Conservation (phyloP, 768 basidiomycete species). For the Xerocomus potaroensis region DNA sequence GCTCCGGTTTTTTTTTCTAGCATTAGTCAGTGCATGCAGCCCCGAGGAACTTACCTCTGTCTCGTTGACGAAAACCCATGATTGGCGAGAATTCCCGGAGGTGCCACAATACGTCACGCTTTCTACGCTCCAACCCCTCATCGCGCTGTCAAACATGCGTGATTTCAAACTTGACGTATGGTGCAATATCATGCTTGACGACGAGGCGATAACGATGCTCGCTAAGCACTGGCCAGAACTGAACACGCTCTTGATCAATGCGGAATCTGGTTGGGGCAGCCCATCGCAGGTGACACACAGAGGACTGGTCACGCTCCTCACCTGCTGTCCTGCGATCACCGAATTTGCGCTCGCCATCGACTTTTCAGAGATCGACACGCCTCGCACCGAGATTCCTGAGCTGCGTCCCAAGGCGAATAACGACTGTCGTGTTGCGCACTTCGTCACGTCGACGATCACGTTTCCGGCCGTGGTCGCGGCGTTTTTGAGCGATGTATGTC, state of each 20-base stretch:
- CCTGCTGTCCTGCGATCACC: conserved; percentile 4
- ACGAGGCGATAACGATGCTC: conserved; percentile 15
- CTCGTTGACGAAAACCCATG: conserved; percentile 6
- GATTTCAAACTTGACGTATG: conserved; percentile 15
- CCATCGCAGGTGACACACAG: conserved; percentile 15
- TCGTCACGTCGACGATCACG: conserved; percentile 20
- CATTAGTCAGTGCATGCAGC: conserved; percentile 11
- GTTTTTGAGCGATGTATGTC: conserved; percentile 27
- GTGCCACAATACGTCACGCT: conserved; percentile 5
- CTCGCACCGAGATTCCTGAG: background rate
- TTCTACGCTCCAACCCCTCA: conserved; percentile 17
- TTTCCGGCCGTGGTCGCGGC: conserved; percentile 18
- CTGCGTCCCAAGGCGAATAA: conserved; percentile 7
- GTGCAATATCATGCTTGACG: conserved; percentile 20
- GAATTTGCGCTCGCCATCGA: conserved; percentile 20
- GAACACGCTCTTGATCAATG: conserved; percentile 14
- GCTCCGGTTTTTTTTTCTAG: conserved; percentile 20
- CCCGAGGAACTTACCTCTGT: conserved; percentile 5
- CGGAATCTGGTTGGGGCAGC: conserved; percentile 16
- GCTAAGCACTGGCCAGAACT: conserved; percentile 21
- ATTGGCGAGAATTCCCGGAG: background rate
- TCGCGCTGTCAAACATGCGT: conserved; percentile 10
- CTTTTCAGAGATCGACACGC: conserved; percentile 15
- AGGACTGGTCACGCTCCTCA: conserved; percentile 22
- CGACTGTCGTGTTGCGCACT: conserved; percentile 10